phyloP scores from a whole-genome alignment of 495 filamentous ascomycete genomes.

The Aspergillus bertholletiae region DNA sequence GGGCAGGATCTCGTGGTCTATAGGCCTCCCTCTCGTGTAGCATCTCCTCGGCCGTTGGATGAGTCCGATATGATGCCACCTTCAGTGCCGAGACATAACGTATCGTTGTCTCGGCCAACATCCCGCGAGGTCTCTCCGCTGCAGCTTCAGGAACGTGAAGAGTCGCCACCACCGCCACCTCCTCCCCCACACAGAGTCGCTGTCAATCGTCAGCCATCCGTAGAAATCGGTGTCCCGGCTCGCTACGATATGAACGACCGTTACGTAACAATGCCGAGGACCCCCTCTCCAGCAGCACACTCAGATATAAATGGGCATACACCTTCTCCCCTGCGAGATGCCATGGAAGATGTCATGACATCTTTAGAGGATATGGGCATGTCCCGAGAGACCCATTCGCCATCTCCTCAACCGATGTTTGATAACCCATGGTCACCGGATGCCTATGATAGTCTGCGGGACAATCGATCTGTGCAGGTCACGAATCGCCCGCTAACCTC shows the following conservation, averaged over 20 bases:
- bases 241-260: constrained; percentile 48
- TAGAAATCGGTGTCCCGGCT: constrained; percentile 30
- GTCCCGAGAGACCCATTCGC: constrained; percentile 45
- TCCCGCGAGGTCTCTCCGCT: constrained; percentile 37
- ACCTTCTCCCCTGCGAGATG: constrained; percentile 84
- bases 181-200: constrained; percentile 40
- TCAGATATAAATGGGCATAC: constrained; percentile 68
- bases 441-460: constrained; percentile 65
- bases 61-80: constrained; percentile 29
- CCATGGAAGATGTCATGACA: constrained; percentile 98
- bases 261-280: constrained; percentile 45
- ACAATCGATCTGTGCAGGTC: constrained; percentile 24
- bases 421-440: constrained; percentile 89
- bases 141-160: constrained; percentile 32
- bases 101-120: constrained; percentile 25
- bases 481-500: constrained; percentile 64
- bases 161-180: constrained; percentile 44
- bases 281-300: constrained; percentile 59
- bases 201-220: constrained; percentile 24
- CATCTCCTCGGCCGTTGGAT: constrained; percentile 25
- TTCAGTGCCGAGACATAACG: constrained; percentile 24
- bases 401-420: constrained; percentile 49
- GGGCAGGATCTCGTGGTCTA: neutral
- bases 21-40: constrained; percentile 9
- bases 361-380: constrained; percentile 87